Conservation (phyloP, 2,329 filamentous ascomycete genomes). For the Penicillium sp. region DNA sequence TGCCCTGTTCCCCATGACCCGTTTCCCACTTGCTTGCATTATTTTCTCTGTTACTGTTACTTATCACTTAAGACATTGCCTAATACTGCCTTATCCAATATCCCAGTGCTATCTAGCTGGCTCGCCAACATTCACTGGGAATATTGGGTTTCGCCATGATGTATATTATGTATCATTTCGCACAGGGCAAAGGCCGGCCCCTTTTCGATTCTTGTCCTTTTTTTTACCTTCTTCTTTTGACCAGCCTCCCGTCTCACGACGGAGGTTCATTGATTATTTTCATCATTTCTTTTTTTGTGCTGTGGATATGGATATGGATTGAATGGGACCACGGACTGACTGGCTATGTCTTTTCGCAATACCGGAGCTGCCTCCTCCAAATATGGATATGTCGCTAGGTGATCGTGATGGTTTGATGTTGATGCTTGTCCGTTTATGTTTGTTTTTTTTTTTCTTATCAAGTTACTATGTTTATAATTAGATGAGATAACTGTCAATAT, state of each 20-base stretch:
- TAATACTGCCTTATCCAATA: constrained; percentile 16
- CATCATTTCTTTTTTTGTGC: background rate
- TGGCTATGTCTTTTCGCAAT: background rate
- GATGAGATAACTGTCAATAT: constrained; percentile 17
- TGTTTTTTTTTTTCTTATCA: background rate
- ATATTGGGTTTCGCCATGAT: background rate
- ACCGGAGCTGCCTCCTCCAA: background rate
- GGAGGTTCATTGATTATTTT: background rate
- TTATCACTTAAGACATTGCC: constrained; percentile 17
- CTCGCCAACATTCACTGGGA: background rate
- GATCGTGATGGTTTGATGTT: background rate
- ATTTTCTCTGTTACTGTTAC: constrained; percentile 21
- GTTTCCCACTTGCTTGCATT: constrained; percentile 7
- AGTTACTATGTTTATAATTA: constrained; percentile 22
- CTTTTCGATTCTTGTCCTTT: constrained; percentile 2
- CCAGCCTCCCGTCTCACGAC: background rate
- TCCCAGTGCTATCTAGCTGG: background rate
- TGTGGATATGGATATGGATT: constrained; percentile 1
- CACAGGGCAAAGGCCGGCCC: constrained; percentile 11
- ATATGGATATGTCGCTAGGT: background rate
- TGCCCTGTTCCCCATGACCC: constrained; percentile 21
- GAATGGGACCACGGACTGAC: background rate
- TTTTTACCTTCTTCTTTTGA: background rate
- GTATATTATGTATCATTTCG: constrained; percentile 7
- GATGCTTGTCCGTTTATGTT: background rate